Conservation (phyloP, 805 yeast species). For the Myxozyma geophila region DNA sequence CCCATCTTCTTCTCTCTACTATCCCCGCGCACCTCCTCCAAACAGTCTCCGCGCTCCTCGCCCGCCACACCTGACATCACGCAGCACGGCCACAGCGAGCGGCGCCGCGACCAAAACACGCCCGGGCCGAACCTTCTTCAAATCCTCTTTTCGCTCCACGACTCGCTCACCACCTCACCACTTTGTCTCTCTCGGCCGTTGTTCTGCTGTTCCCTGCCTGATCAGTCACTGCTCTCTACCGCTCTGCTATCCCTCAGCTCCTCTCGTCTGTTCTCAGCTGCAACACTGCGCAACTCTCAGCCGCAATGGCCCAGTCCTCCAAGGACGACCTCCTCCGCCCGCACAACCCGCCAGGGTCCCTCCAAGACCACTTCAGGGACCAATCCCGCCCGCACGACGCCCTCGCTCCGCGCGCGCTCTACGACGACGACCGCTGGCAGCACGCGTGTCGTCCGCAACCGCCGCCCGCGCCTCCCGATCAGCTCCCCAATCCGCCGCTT, state of each 20-base stretch:
- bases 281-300: neutral
- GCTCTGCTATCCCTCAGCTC: too few relatives aligned
- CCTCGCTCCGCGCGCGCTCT: conserved; percentile 10
- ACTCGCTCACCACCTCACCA: neutral
- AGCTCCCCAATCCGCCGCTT: neutral
- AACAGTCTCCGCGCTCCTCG: neutral
- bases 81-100: conserved; percentile 16
- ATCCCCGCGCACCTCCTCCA: neutral
- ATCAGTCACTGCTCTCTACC: too few relatives aligned
- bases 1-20: neutral
- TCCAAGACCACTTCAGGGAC: neutral
- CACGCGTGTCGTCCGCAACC: neutral
- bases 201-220: too few relatives aligned
- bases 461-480: neutral
- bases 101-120: conserved; percentile 22
- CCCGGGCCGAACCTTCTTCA: conserved; percentile 18
- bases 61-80: conserved; percentile 8
- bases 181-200: too few relatives aligned
- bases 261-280: too few relatives aligned
- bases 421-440: conserved; percentile 1
- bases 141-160: neutral
- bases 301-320: conserved; percentile 17
- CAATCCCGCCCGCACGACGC: neutral
- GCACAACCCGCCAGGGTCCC: neutral
- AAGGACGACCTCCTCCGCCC: neutral